Percentiles rank a stretch among this genome's conserved stretches.
These are phyloP conservation scores for Mucor mucedo DNA, from an alignment of 371 early-diverging fungal species.

Conservation along the genomic window DNA sequence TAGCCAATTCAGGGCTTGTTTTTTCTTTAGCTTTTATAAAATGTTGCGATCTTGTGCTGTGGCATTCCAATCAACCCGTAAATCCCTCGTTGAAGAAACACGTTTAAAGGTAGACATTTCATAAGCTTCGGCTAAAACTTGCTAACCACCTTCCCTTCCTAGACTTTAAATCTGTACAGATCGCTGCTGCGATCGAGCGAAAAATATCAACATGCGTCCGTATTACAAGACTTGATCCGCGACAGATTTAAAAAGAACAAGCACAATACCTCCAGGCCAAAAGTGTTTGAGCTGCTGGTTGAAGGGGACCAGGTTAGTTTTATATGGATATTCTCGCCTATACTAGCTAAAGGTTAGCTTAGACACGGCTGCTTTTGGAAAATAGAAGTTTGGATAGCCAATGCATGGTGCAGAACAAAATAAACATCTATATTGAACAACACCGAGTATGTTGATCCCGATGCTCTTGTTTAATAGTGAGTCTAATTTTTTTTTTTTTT, in stretches of 20 bases:
- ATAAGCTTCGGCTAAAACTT: too few relatives aligned
- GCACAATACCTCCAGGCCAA: constrained; percentile 14
- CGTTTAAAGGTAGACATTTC: constrained; percentile 7
- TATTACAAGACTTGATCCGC: constrained; percentile 7
- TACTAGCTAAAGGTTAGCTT: neutral
- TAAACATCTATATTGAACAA: neutral
- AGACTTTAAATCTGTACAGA: constrained; percentile 31
- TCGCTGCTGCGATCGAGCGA: constrained; percentile 22
- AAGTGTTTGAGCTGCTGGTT: constrained; percentile 8
- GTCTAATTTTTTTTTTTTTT: too few relatives aligned
- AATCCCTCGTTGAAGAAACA: constrained; percentile 3
- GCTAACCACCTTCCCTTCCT: neutral
- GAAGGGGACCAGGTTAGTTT: constrained; percentile 24
- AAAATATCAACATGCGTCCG: constrained; percentile 9
- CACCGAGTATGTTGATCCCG: neutral
- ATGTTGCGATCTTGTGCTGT: constrained; percentile 3
- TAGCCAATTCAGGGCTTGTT: neutral
- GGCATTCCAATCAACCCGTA: constrained; percentile 3
- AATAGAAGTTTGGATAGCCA: neutral
- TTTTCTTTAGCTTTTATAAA: neutral
- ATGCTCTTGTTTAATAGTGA: too few relatives aligned
- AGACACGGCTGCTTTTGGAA: constrained; percentile 18
- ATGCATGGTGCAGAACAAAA: neutral
- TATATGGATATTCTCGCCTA: too few relatives aligned
- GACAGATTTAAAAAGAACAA: constrained; percentile 18